These are phyloP conservation scores for Spergularia azorica DNA, from an alignment of 179 eudicot species.

Conservation along the genomic window DNA sequence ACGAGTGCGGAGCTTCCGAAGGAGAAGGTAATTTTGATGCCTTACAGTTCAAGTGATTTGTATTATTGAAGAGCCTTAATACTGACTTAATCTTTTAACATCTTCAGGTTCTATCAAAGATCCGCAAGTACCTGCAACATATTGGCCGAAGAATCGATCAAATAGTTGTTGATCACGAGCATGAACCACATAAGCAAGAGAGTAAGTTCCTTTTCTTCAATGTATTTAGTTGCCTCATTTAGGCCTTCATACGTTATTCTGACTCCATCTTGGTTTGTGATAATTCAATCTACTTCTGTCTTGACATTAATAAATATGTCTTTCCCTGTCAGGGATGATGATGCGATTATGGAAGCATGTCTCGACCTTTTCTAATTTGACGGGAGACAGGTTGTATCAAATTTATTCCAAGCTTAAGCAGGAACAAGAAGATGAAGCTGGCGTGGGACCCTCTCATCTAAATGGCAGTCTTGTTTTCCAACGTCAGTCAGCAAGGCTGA, in stretches of 20 bases:
- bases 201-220: constrained; percentile 50
- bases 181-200: constrained; percentile 74
- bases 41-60: constrained; percentile 5
- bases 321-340: constrained; percentile 65
- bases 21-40: constrained; percentile 65
- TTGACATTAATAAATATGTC: background rate
- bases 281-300: background rate
- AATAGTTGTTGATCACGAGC: constrained; percentile 64
- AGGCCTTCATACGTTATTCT: background rate
- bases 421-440: constrained; percentile 64
- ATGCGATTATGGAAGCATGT: constrained; percentile 95
- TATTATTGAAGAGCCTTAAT: background rate
- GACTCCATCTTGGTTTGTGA: too few species aligned
- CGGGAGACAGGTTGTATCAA: constrained; percentile 83
- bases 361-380: constrained; percentile 82
- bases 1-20: constrained; percentile 94
- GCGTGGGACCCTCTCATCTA: constrained; percentile 78
- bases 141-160: constrained; percentile 89
- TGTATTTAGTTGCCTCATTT: background rate
- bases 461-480: constrained; percentile 45
- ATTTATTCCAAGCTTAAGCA: constrained; percentile 91
- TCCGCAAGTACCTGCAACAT: constrained; percentile 88
- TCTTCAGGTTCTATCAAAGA: constrained; percentile 79
- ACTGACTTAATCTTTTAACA: background rate
- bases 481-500: constrained; percentile 41